Percentiles rank a stretch among this genome's conserved stretches.
Evolutionary conservation across 2,329 filamentous ascomycete species (phyloP).

Genomic region (Fusarium udum): DNA sequence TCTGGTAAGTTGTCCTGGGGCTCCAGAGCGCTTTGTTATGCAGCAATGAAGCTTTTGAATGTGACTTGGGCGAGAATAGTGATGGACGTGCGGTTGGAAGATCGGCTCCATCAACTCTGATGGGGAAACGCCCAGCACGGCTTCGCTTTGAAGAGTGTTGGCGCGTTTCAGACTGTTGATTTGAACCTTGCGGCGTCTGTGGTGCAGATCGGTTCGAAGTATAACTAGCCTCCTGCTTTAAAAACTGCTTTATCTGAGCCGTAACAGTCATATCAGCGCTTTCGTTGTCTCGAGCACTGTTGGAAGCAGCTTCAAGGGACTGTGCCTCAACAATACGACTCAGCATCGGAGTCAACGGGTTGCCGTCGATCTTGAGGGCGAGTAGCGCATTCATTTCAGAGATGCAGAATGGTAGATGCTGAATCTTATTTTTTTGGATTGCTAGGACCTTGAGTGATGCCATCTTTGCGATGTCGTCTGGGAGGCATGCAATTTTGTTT

Average conservation of each 20-base stretch:
- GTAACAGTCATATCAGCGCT: neutral
- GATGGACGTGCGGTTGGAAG: neutral
- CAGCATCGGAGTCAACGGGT: neutral
- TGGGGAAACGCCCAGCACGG: neutral
- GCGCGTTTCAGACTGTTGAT: neutral
- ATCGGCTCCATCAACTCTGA: neutral
- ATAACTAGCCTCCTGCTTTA: neutral
- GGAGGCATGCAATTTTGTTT: neutral
- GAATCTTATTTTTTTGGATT: neutral
- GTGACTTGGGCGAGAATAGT: neutral
- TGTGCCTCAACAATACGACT: neutral
- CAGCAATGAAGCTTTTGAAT: neutral
- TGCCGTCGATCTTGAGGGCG: neutral
- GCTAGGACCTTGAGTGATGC: neutral
- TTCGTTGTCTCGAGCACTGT: neutral
- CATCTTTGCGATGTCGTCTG: neutral
- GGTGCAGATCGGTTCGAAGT: neutral
- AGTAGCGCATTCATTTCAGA: neutral
- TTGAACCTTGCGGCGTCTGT: neutral
- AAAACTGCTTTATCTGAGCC: neutral
- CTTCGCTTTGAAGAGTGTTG: neutral
- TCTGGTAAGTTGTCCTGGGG: neutral
- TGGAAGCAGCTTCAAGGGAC: neutral
- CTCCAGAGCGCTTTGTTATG: neutral
- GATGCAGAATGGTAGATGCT: neutral